Percentiles rank a stretch among this genome's conserved stretches.
Evolutionary conservation across 345 rosid species (phyloP).

Genomic region (Populus tremula): DNA sequence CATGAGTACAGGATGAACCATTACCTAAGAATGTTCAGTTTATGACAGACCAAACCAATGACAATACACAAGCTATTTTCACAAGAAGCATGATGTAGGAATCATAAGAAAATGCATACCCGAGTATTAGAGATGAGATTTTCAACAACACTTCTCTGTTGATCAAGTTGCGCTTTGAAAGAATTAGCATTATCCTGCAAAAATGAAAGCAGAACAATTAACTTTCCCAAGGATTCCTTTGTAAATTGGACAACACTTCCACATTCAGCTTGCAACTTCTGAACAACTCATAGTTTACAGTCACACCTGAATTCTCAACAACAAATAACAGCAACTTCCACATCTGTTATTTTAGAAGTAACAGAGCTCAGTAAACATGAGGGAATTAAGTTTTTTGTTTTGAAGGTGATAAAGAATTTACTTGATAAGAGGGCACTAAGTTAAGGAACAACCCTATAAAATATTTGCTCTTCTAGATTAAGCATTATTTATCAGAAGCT

Average conservation of each 20-base stretch:
- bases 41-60: not conserved
- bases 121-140: constrained; percentile 73
- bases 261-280: not conserved
- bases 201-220: not conserved
- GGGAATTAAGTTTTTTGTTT: not conserved
- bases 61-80: not conserved
- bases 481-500: not conserved
- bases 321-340: not conserved
- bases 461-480: not conserved
- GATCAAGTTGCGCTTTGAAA: constrained; percentile 67
- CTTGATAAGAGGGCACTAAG: not conserved
- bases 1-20: not conserved
- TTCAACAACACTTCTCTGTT: constrained; percentile 61
- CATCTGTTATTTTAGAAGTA: not conserved
- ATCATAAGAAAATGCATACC: constrained; percentile 35
- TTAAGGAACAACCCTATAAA: not conserved
- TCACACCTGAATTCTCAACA: constrained; percentile 9
- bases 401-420: constrained; percentile 1
- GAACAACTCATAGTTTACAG: not conserved
- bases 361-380: not conserved
- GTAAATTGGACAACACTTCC: not conserved
- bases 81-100: not conserved
- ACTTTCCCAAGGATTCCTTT: not conserved
- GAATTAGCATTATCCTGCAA: constrained; percentile 61
- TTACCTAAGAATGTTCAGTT: not conserved